Conservation (phyloP, 306 rosid species). For the Glycyrrhiza uralensis region DNA sequence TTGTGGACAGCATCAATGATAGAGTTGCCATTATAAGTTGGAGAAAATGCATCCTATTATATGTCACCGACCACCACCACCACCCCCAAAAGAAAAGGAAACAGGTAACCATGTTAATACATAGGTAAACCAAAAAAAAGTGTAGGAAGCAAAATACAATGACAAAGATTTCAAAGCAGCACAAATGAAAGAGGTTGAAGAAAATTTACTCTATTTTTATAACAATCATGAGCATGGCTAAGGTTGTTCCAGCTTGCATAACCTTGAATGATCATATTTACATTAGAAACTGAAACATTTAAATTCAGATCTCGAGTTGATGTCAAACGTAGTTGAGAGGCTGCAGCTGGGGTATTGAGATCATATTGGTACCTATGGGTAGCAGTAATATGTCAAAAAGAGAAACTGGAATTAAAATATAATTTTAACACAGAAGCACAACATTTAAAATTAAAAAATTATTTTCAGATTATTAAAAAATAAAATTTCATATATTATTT, state of each 20-base stretch:
- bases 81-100: not conserved
- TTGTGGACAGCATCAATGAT: constrained; percentile 49
- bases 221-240: constrained; percentile 48
- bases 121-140: not conserved
- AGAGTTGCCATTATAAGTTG: constrained; percentile 54
- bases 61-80: not conserved
- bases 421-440: not conserved
- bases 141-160: not conserved
- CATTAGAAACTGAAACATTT: constrained; percentile 88
- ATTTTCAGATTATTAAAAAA: not conserved
- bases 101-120: not conserved
- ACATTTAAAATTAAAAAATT: not conserved
- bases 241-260: constrained; percentile 98
- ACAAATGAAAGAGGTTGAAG: constrained; percentile 19
- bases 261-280: constrained; percentile 94
- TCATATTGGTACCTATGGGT: constrained; percentile 77
- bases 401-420: constrained; percentile 6
- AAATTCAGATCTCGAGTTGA: constrained; percentile 84
- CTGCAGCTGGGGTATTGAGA: constrained; percentile 69
- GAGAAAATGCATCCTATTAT: constrained; percentile 63
- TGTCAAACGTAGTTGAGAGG: constrained; percentile 90
- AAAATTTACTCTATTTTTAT: constrained; percentile 50
- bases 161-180: constrained; percentile 3
- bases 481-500: not conserved
- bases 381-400: constrained; percentile 21